A percentile compares a stretch with the other conserved stretches of the same genome.
phyloP scores from a whole-genome alignment of 768 basidiomycete species.

The Termitomyces sp. region DNA sequence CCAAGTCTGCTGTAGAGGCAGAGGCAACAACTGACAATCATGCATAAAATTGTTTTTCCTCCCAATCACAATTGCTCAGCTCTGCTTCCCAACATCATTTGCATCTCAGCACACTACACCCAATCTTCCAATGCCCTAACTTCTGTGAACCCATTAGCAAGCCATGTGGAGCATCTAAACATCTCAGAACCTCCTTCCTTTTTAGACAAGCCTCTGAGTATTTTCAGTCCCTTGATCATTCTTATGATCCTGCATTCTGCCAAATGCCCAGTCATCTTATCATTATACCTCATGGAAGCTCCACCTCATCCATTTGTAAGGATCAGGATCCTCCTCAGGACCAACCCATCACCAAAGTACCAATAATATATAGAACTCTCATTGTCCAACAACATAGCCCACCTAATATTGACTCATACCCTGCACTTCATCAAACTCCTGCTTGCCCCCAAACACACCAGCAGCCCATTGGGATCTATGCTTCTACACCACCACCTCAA shows the following conservation, averaged over 20 bases:
- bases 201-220: slow-evolving; percentile 39
- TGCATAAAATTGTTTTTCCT: slow-evolving; percentile 17
- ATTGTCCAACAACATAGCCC: slow-evolving; percentile 18
- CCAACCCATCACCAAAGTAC: not conserved
- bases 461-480: slow-evolving; percentile 7
- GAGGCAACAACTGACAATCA: too few species aligned
- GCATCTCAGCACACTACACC: slow-evolving; percentile 62
- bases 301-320: too few species aligned
- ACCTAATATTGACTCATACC: slow-evolving; percentile 11
- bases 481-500: slow-evolving; percentile 1
- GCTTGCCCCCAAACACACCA: not conserved
- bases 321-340: too few species aligned
- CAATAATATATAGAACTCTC: slow-evolving; percentile 1
- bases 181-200: slow-evolving; percentile 16
- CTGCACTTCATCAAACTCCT: slow-evolving; percentile 8
- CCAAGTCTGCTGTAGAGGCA: too few species aligned
- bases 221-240: slow-evolving; percentile 42
- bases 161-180: slow-evolving; percentile 23
- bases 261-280: slow-evolving; percentile 19
- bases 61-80: slow-evolving; percentile 15
- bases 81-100: slow-evolving; percentile 50
- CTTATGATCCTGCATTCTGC: slow-evolving; percentile 18
- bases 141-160: slow-evolving; percentile 20
- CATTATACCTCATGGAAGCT: too few species aligned
- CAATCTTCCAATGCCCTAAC: too few species aligned